Evolutionary conservation across 2,329 filamentous ascomycete species (phyloP), one percentile per base, ranked within the genome.

Genomic region (Colletotrichum melonis): DNA sequence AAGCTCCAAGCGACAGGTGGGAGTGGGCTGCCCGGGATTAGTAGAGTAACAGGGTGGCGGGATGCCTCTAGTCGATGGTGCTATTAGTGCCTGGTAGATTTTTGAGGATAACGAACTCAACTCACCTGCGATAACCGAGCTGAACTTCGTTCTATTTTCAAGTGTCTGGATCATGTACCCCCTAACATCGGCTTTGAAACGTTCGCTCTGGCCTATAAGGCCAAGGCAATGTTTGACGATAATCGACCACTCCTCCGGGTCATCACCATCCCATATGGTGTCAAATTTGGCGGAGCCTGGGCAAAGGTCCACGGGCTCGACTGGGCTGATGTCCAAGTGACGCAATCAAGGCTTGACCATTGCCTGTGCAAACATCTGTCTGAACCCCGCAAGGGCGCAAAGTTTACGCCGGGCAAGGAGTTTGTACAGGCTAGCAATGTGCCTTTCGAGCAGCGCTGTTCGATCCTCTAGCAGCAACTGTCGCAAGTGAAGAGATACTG

Each of bases 311-410:
- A 35, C 32, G 4, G 11, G 32, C 32, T 35, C 32, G 32, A 12
- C 11, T 35, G 32, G 32, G 32, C 32, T 35, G 32, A 32, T 65
- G 46, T 63, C 68, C 69, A 28, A 63, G 22, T 42, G 32, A 2
- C 69, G 64, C 49, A 73, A 52, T 42, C 66, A 73, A 9, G 70
- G 70, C 46, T 64, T 73, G 12, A 73, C 70, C 11, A 58, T 67
- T 8, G 70, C 70, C 16, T 68, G 42, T 7, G 70, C 55, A 19
- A 73, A 54, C 9, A 70, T 59, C 16, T 35, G 28, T 16, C 16
- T 16, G 28, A 72, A 38, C 5, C 56, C 32, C 11, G 11, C 12
- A 35, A 11, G 32, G 32, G n/a, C 5, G 28, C 19, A 1, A 58
- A 46, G 24, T 57, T 22, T 5, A 22, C 4, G 14, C 38, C 12